Percentiles rank a stretch among this genome's conserved stretches.
These are phyloP conservation scores for Dothistroma pini DNA, from an alignment of 2,329 filamentous ascomycete species.

Conservation along the genomic window DNA sequence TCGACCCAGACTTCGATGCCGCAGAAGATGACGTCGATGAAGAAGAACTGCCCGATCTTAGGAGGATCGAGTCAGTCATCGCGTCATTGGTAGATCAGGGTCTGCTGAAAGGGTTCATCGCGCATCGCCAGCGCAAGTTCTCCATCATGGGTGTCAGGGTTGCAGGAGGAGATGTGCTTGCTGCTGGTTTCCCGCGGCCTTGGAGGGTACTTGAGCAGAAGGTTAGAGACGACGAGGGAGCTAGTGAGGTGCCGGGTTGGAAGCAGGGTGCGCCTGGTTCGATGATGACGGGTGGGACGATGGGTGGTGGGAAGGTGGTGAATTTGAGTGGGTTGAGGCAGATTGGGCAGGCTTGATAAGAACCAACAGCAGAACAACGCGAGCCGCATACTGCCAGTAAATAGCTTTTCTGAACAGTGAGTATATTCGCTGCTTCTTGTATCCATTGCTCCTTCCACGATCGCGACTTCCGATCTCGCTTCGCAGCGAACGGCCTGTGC, in stretches of 20 bases:
- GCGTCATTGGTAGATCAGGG: slow-evolving; percentile 75
- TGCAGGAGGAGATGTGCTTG: slow-evolving; percentile 52
- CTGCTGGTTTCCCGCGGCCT: slow-evolving; percentile 71
- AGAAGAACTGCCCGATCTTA: slow-evolving; percentile 50
- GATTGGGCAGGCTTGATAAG: slow-evolving; percentile 27
- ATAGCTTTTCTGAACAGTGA: too few relatives aligned
- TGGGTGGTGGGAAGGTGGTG: slow-evolving; percentile 52
- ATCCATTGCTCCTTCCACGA: too few relatives aligned
- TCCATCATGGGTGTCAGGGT: slow-evolving; percentile 73
- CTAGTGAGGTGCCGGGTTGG: slow-evolving; percentile 69
- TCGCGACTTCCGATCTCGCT: too few relatives aligned
- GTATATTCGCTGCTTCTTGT: too few relatives aligned
- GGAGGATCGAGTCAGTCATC: slow-evolving; percentile 62
- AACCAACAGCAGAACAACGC: too few relatives aligned
- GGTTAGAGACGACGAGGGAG: slow-evolving; percentile 54
- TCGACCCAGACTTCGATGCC: slow-evolving; percentile 47
- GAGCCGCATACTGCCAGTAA: too few relatives aligned
- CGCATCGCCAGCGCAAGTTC: slow-evolving; percentile 71
- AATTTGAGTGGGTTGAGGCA: slow-evolving; percentile 55
- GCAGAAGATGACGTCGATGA: slow-evolving; percentile 20
- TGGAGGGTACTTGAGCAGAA: slow-evolving; percentile 65
- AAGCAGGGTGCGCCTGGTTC: slow-evolving; percentile 46
- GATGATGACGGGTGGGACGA: slow-evolving; percentile 25
- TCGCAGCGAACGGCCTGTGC: too few relatives aligned
- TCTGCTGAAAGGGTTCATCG: slow-evolving; percentile 78